These are phyloP conservation scores for Sphaerobolus stellatus DNA, from an alignment of 1,284 basidiomycete genomes.

Conservation along the genomic window DNA sequence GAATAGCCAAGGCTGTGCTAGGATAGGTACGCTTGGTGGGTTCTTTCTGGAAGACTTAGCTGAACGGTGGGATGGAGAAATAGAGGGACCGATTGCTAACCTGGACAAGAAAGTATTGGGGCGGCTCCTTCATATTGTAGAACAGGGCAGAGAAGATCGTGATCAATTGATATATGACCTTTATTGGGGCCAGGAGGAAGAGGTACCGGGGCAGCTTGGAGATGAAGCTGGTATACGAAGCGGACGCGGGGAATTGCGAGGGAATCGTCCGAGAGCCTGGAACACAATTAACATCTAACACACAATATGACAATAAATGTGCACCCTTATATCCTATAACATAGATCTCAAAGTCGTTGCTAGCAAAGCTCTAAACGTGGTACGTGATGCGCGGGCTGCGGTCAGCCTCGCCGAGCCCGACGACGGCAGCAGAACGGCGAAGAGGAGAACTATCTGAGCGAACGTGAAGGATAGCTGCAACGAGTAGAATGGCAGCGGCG, in stretches of 20 bases:
- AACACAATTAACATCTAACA: slow-evolving; percentile 49
- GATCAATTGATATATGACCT: slow-evolving; percentile 70
- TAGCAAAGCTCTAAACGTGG: slow-evolving; percentile 89
- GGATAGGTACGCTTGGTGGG: slow-evolving; percentile 93
- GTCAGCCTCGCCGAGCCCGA: slow-evolving; percentile 95
- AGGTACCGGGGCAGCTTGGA: slow-evolving; percentile 53
- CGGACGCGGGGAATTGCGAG: slow-evolving; percentile 62
- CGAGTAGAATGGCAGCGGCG: not conserved
- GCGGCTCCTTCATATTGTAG: slow-evolving; percentile 61
- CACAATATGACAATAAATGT: slow-evolving; percentile 19
- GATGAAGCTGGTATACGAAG: slow-evolving; percentile 57
- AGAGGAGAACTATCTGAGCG: slow-evolving; percentile 37
- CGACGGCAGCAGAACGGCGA: slow-evolving; percentile 73
- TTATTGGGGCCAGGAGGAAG: slow-evolving; percentile 75
- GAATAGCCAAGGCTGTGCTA: slow-evolving; percentile 98
- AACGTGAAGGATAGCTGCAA: not conserved
- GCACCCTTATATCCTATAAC: slow-evolving; percentile 86
- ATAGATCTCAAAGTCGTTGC: slow-evolving; percentile 76
- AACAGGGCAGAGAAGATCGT: slow-evolving; percentile 65
- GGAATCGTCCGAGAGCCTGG: slow-evolving; percentile 67
- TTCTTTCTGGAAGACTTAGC: slow-evolving; percentile 58
- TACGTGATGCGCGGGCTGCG: slow-evolving; percentile 98
- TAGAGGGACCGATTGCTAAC: slow-evolving; percentile 42
- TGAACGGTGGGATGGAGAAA: slow-evolving; percentile 11
- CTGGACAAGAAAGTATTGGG: slow-evolving; percentile 89